Base-by-base conservation (phyloP, 2,329 filamentous ascomycete species). In the Aphanocladium album region DNA sequence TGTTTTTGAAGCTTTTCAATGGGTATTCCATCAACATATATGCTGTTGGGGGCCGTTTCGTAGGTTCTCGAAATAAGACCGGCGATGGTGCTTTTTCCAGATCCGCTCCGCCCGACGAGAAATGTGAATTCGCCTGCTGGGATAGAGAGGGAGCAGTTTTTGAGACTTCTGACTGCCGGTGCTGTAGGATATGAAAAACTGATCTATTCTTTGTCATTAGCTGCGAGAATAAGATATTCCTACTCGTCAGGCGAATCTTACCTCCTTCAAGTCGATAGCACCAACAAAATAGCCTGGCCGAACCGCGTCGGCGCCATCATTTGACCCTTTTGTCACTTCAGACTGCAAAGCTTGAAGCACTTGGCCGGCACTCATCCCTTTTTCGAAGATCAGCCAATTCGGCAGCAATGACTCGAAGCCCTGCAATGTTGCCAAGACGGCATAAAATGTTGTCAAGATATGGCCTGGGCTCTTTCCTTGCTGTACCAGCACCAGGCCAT, bases 51-150 rank as follows among this genome's bases (percentile, higher is more conserved):
- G 0, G 76, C 72, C 0, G 90, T 84, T 7, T 83, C 77, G 69
- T 97, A 96, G 66, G 96, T 89, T 14, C 87, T 84, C 55, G 92
- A 80, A 0, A 98, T 79, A 0, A 98, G 79, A 69, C 91, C 91
- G 1, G 89, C 87, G 1, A 98, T 70, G 0, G 93, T 98, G 66
- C 91, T 96, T 72, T 98, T 98, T 0, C 93, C 93, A 2, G 91
- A 96, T 0, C 95, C 95, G 68, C 91, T 96, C 67, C 82, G 83
- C 0, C 93, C 95, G 54, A 97, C 84, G 2, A 98, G 79, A 68
- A 95, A 97, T 0, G 87, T 91, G 3, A 88, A 85, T 63, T 89
- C 80, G 0, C 89, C 88, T 0, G 88, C 80, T 0, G 86, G 83
- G 61, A 98, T 93, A 64, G 80, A 83, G 63, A 97, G 81, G 0